Evolutionary conservation across 1,139 yeast species (phyloP), one percentile per base, ranked within the genome.

Genomic region (Taiozyma sp.): DNA sequence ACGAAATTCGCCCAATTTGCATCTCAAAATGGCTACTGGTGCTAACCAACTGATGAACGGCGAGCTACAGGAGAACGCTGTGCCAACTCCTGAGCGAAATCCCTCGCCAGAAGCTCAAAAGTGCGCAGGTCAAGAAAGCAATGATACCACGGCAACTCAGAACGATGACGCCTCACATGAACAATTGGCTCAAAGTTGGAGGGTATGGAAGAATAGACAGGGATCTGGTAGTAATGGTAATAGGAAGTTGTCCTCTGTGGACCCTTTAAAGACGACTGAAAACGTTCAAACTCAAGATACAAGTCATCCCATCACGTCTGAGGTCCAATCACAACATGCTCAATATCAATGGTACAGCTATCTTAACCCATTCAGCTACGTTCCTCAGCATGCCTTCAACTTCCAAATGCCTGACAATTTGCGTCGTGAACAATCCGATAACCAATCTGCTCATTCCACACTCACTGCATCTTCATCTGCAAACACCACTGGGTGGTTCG

Each of bases 191-290:
- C 54, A 53, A 41, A 54, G 60, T 44, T 59, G 62, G 62, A 45
- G 50, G 13, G 46, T 51, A 45, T 57, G 62, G 62, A 59, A 59
- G 52, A 51, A 47, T 44, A 48, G 49, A n/a, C 59, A 57, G 46
- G 61, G 61, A 19, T 57, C 61, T 0, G 59, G 58, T 3, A 59
- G 56, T 32, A 46, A 51, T 22, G 46, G 43, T 1, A 45, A 43
- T 43, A 50, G 56, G 21, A 52, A 47, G 41, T 21, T 50, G 24
- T 55, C 58, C 1, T 51, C 56, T 3, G 40, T 58, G 1, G 61
- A 59, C 41, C 62, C 62, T 2, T 32, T 57, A 35, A 39, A 21
- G 8, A 32, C 28, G 6, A 7, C 42, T 22, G 29, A 29, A n/a
- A 39, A 13, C 30, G 4, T 11, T 7, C 45, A n/a, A 10, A 5